Base-by-base conservation (phyloP, 2,329 filamentous ascomycete species). In the Emericellopsis atlantica region DNA sequence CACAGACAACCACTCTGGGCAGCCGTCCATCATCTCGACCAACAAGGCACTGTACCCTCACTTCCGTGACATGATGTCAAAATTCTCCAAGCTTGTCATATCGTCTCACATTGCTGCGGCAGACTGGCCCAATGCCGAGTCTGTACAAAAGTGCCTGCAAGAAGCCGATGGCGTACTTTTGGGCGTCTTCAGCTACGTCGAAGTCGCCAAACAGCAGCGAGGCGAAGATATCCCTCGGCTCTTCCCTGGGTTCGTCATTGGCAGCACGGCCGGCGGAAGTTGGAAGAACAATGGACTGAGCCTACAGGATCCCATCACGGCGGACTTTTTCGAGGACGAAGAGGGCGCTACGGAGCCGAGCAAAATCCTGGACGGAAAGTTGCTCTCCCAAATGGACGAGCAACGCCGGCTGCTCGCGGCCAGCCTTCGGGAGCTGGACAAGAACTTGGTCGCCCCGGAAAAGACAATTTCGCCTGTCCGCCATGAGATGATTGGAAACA, bases 21-120 rank as follows among this genome's bases (percentile, higher is more conserved):
- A 96, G 51, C 92, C 92, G 5, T 96, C 92, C n/a, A 95, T 98
- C 53, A 98, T 98, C 45, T 95, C 89, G 6, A 93, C 87, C 5
- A 98, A 98, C 68, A 96, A 96, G 60, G 85, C 88, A 0, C 69
- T 98, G 14, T 96, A 96, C 55, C 92, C 92, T 21, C 89, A 96
- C 61, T 98, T 98, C 63, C 75, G 92, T 41, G 92, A 96, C 57
- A 96, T 96, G 81, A 98, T 98, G 92, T 96, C 92, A 36, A 89
- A 94, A 52, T 98, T 98, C 59, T 96, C 92, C n/a, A 98, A 98
- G 60, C 72, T 98, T 9, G 92, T 98, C 36, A 81, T 98, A 38
- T 98, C 92, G 3, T 96, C 92, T 12, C 92, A 98, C 57, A 95
- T 98, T 56, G 92, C 92, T 32, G 88, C 90, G 6, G 86, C 90